Evolutionary conservation across 1,284 basidiomycete genomes (phyloP).

Genomic region (Cystobasidium slooffiae): DNA sequence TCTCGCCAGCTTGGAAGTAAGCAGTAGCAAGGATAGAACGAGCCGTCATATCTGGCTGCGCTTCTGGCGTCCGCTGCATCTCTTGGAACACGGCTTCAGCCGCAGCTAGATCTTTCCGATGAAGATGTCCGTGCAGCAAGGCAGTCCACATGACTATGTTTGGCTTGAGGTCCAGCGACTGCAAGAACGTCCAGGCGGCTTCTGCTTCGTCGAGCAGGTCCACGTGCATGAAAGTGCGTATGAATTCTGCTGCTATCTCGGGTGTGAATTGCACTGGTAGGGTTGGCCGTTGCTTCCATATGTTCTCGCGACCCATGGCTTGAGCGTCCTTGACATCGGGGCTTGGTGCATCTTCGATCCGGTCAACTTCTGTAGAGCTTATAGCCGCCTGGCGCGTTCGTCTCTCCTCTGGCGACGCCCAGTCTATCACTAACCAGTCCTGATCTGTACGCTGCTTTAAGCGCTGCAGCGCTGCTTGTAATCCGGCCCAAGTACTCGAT

Average conservation of each 20-base stretch:
- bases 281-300: slow-evolving; percentile 3
- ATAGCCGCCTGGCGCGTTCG: neutral
- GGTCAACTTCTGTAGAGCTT: neutral
- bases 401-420: neutral
- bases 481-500: slow-evolving; percentile 2
- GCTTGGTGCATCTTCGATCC: neutral
- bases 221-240: slow-evolving; percentile 32
- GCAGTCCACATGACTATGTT: slow-evolving; percentile 38
- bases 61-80: slow-evolving; percentile 17
- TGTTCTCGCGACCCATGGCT: neutral
- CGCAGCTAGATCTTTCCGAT: slow-evolving; percentile 12
- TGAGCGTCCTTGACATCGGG: neutral
- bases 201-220: slow-evolving; percentile 17
- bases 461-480: slow-evolving; percentile 1
- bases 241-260: slow-evolving; percentile 10
- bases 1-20: slow-evolving; percentile 28
- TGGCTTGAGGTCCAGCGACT: neutral
- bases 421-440: slow-evolving; percentile 16
- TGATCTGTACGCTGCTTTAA: neutral
- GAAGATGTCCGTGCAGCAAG: slow-evolving; percentile 23
- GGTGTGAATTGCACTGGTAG: slow-evolving; percentile 27
- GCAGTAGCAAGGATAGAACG: slow-evolving; percentile 18
- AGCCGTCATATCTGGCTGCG: slow-evolving; percentile 20
- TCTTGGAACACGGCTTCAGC: slow-evolving; percentile 16
- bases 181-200: slow-evolving; percentile 25